Percentiles rank a stretch among this genome's conserved stretches.
Evolutionary conservation across 129 eudicot species (phyloP).

Genomic region (Ambrosia trifida): DNA sequence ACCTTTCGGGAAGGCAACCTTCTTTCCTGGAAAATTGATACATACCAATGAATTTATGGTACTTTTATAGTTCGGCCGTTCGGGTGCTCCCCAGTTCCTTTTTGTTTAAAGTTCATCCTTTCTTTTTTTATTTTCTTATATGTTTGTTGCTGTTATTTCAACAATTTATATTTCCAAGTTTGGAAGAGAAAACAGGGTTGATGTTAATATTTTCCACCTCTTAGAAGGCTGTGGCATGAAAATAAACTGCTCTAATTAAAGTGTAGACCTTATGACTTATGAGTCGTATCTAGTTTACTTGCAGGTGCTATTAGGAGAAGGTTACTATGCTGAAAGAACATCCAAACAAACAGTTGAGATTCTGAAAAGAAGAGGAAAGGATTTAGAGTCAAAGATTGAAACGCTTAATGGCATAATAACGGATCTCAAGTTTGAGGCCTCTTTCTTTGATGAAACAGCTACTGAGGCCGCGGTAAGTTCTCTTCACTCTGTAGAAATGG

Average conservation of each 20-base stretch:
- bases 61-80: slow-evolving; percentile 21
- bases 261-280: slow-evolving; percentile 23
- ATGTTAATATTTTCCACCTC: neutral
- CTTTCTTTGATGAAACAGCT: too few species aligned
- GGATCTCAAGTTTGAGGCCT: too few species aligned
- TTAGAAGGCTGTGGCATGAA: neutral
- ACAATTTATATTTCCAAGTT: too few species aligned
- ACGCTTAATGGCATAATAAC: too few species aligned
- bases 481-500: neutral
- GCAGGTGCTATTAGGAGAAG: slow-evolving; percentile 90
- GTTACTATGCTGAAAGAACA: too few species aligned
- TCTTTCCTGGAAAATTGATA: too few species aligned
- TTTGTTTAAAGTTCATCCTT: neutral
- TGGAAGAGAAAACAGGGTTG: neutral
- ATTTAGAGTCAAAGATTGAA: too few species aligned
- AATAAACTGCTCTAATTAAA: slow-evolving; percentile 4
- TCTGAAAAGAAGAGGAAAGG: too few species aligned
- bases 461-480: too few species aligned
- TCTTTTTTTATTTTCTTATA: neutral
- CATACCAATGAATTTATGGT: slow-evolving; percentile 88
- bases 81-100: neutral
- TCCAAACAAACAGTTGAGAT: too few species aligned
- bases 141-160: too few species aligned
- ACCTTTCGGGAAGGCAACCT: too few species aligned
- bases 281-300: slow-evolving; percentile 15